Base-by-base conservation (phyloP, 176 grass and related monocot species). In the Luzula sylvatica region DNA sequence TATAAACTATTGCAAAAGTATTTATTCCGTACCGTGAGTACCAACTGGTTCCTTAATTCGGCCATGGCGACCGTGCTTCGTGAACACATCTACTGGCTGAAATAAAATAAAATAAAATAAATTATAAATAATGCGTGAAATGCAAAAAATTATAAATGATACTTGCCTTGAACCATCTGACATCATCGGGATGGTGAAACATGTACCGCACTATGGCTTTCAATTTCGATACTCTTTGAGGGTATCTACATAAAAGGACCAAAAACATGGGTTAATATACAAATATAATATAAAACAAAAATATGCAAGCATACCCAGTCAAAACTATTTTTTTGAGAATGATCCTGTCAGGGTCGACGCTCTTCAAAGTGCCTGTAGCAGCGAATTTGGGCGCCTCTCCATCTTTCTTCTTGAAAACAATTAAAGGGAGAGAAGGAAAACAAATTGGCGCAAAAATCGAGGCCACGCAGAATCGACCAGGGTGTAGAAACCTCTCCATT, bases 111-210 rank as follows among this genome's bases (percentile, higher is more conserved):
- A 64, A 20, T 9, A 64, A 26, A 64, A 64, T 29, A 64, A 5
- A 64, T 32, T 49, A 15, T 49, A 20, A 35, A 46, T 16, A 35
- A 35, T 35, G 30, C 0, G 30, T 35, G 5, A 9, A 4, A 35
- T 35, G 5, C 30, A 35, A 35, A 15, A 69, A 26, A 8, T 11
- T 38, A 11, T 3, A 61, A 7, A 28, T 11, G 53, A 20, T 12
- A 71, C 81, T 90, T 80, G 52, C 92, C 92, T 90, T 90, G 47
- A 98, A 90, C 92, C 92, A 98, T 80, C 42, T 98, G 35, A 89
- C 74, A 17, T 96, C 92, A 0, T 89, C 85, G 0, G 92, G 85
- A 61, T 61, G 72, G 64, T 96, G 85, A 65, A 96, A 96, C 92
- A 96, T 96, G 50, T 86, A 96, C 39, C 85, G 70, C 32, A 89